Conservation (phyloP, 1,284 basidiomycete genomes). For the Sanghuangporus sanghuang region DNA sequence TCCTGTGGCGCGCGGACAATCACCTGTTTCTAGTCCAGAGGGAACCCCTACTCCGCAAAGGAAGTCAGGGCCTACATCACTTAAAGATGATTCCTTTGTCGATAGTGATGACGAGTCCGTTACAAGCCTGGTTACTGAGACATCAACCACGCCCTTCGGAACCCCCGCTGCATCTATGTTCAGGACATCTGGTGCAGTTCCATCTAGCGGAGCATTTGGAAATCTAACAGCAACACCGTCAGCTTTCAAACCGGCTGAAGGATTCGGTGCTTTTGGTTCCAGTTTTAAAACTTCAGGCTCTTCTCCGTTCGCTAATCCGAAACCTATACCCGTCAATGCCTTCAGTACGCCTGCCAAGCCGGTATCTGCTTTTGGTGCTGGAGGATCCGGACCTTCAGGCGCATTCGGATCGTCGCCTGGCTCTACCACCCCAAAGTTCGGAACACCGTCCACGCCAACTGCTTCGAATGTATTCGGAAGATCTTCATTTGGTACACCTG, state of each 20-base stretch:
- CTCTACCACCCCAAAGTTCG: slow-evolving; percentile 21
- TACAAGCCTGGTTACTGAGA: background rate
- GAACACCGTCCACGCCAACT: slow-evolving; percentile 18
- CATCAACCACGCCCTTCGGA: slow-evolving; percentile 7
- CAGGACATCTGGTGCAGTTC: background rate
- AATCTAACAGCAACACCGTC: slow-evolving; percentile 31
- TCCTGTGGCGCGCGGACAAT: slow-evolving; percentile 5
- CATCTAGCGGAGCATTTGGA: slow-evolving; percentile 31
- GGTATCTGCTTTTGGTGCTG: slow-evolving; percentile 19
- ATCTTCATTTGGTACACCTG: slow-evolving; percentile 26
- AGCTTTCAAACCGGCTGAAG: slow-evolving; percentile 35
- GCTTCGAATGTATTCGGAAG: slow-evolving; percentile 25
- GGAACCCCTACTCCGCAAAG: slow-evolving; percentile 4
- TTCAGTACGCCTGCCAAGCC: slow-evolving; percentile 29
- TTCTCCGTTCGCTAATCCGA: slow-evolving; percentile 53
- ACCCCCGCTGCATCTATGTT: slow-evolving; percentile 9
- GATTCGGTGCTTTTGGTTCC: slow-evolving; percentile 37
- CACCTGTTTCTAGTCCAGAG: slow-evolving; percentile 16
- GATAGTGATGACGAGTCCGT: background rate
- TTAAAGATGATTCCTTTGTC: slow-evolving; percentile 1
- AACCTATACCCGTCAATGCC: slow-evolving; percentile 31
- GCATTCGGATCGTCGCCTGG: slow-evolving; percentile 18
- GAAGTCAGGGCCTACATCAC: background rate
- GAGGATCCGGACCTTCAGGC: slow-evolving; percentile 14
- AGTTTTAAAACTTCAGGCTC: slow-evolving; percentile 24